A percentile compares a stretch with the other conserved stretches of the same genome.
phyloP scores from a whole-genome alignment of 225 moss, liverwort and hornwort genomes.

The Straminergon stramineum region DNA sequence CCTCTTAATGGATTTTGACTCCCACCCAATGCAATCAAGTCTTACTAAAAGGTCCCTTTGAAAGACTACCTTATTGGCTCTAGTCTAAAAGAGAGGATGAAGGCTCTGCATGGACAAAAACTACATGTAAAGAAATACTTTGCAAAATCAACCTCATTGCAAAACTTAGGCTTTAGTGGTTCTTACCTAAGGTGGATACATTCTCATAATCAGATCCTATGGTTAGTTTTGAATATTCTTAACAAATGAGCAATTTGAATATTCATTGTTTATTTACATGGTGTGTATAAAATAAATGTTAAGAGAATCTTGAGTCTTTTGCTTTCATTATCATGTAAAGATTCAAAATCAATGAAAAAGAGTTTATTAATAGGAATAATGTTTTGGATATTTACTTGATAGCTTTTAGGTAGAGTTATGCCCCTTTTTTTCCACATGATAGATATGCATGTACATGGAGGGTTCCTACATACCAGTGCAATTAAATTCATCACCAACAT shows the following conservation, averaged over 20 bases:
- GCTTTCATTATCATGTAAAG: too few relatives aligned
- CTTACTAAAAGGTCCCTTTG: too few relatives aligned
- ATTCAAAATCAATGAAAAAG: not conserved
- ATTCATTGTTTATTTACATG: fast-evolving
- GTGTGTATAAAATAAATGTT: not conserved
- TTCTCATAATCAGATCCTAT: not conserved
- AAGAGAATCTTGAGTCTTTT: not conserved
- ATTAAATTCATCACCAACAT: not conserved
- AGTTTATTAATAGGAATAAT: not conserved
- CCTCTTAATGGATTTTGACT: too few relatives aligned
- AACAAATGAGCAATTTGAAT: not conserved
- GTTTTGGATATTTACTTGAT: not conserved
- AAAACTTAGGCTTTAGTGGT: not conserved
- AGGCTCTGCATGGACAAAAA: not conserved
- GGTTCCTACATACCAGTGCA: not conserved
- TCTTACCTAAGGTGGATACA: not conserved
- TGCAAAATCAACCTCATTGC: not conserved
- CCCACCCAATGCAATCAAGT: too few relatives aligned
- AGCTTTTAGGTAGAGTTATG: not conserved
- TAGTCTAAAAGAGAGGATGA: not conserved
- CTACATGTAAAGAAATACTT: not conserved
- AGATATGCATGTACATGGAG: not conserved
- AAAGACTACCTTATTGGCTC: not conserved
- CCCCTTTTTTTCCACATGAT: not conserved
- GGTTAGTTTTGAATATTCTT: not conserved